These are phyloP conservation scores for Turritis glabra DNA, from an alignment of 345 rosid genomes.

Conservation along the genomic window DNA sequence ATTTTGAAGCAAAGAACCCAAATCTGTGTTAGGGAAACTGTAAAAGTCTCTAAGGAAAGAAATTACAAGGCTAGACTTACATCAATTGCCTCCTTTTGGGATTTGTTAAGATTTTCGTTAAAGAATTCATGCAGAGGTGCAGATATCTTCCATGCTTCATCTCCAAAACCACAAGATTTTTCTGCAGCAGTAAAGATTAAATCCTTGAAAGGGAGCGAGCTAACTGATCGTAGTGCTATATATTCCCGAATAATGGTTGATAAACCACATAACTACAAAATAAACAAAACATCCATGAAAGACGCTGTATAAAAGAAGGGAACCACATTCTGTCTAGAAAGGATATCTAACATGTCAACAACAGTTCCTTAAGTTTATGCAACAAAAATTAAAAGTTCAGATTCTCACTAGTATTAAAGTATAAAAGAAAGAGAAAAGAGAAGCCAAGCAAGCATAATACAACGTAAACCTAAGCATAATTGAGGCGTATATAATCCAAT, in stretches of 20 bases:
- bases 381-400: not conserved
- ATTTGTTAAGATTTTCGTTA: slow-evolving; percentile 65
- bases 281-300: slow-evolving; percentile 16
- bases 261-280: slow-evolving; percentile 79
- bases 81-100: slow-evolving; percentile 85
- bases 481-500: not conserved
- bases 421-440: not conserved
- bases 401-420: not conserved
- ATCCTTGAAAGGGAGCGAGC: slow-evolving; percentile 91
- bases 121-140: slow-evolving; percentile 59
- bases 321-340: not conserved
- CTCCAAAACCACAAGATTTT: slow-evolving; percentile 50
- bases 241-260: slow-evolving; percentile 95
- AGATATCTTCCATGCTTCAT: slow-evolving; percentile 84
- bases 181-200: slow-evolving; percentile 66
- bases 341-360: not conserved
- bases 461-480: not conserved
- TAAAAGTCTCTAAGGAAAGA: not conserved
- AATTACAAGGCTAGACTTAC: slow-evolving; percentile 48
- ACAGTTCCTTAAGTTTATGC: not conserved
- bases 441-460: not conserved
- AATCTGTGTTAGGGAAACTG: slow-evolving; percentile 5
- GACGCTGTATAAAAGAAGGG: not conserved
- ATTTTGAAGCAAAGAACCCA: slow-evolving; percentile 14
- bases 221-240: slow-evolving; percentile 68